Percentiles rank a stretch among this genome's conserved stretches.
Evolutionary conservation across 441 rosid species (phyloP).

Genomic region (Corymbia citriodora): DNA sequence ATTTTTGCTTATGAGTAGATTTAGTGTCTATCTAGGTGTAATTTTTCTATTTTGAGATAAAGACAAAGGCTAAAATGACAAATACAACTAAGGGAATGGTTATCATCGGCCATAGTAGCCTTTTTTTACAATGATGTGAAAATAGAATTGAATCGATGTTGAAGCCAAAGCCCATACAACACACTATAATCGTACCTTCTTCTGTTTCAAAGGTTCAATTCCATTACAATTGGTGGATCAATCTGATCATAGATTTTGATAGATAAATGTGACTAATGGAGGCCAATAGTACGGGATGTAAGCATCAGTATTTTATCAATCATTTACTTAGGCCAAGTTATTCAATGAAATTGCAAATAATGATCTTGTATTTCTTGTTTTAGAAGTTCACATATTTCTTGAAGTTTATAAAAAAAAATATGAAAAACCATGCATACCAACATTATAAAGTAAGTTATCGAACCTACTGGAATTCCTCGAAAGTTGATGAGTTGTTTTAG

Average conservation of each 20-base stretch:
- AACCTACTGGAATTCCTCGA: neutral
- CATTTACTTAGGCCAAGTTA: neutral
- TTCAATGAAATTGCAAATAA: neutral
- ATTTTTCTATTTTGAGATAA: neutral
- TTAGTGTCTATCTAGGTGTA: neutral
- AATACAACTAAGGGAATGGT: neutral
- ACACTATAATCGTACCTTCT: neutral
- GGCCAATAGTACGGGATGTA: neutral
- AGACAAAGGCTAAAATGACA: neutral
- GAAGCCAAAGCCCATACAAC: neutral
- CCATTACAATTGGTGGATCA: neutral
- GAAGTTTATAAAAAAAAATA: neutral
- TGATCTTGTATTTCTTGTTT: neutral
- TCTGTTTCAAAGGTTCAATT: neutral
- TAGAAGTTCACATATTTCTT: neutral
- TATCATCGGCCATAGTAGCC: neutral
- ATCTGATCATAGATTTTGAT: neutral
- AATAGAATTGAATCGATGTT: neutral
- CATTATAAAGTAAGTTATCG: neutral
- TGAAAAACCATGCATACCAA: neutral
- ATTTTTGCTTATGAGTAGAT: neutral
- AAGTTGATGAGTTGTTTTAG: neutral
- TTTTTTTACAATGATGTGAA: neutral
- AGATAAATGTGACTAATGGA: neutral
- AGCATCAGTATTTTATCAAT: neutral